A percentile compares a stretch with the other conserved stretches of the same genome.
phyloP scores from a whole-genome alignment of 331 rosid genomes.

The Telfairia occidentalis region DNA sequence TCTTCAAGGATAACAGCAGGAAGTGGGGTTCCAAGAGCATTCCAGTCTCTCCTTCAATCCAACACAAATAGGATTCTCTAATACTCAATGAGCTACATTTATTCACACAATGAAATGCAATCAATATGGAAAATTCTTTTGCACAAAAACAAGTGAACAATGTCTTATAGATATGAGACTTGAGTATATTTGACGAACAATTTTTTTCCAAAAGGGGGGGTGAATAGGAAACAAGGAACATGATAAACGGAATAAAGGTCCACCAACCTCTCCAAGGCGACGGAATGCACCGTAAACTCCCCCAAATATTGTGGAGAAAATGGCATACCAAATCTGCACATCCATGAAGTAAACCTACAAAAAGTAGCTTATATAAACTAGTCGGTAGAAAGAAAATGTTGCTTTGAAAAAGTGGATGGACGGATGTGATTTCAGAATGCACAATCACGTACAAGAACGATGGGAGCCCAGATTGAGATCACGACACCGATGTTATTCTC shows the following conservation, averaged over 20 bases:
- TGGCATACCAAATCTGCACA: slow-evolving; percentile 97
- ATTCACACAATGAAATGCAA: background rate
- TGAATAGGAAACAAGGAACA: background rate
- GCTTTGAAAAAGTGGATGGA: slow-evolving; percentile 15
- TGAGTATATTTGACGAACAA: background rate
- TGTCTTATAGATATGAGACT: background rate
- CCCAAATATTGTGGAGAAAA: slow-evolving; percentile 75
- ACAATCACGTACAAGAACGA: slow-evolving; percentile 62
- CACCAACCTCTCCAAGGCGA: slow-evolving; percentile 91
- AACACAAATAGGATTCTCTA: too few species aligned
- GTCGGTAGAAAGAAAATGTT: background rate
- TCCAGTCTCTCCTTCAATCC: too few species aligned
- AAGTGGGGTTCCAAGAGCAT: too few species aligned
- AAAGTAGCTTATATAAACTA: background rate
- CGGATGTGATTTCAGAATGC: slow-evolving; percentile 1
- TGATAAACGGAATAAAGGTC: background rate
- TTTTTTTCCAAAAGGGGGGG: background rate
- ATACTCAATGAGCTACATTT: too few species aligned
- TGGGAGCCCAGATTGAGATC: slow-evolving; percentile 79
- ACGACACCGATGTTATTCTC: slow-evolving; percentile 77
- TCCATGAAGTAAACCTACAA: slow-evolving; percentile 95
- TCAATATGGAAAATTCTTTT: background rate
- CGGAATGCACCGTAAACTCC: slow-evolving; percentile 94
- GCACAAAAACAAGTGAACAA: background rate
- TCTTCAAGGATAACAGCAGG: too few species aligned